phyloP scores from a whole-genome alignment of 106 monocot species.

The Acorus gramineus region DNA sequence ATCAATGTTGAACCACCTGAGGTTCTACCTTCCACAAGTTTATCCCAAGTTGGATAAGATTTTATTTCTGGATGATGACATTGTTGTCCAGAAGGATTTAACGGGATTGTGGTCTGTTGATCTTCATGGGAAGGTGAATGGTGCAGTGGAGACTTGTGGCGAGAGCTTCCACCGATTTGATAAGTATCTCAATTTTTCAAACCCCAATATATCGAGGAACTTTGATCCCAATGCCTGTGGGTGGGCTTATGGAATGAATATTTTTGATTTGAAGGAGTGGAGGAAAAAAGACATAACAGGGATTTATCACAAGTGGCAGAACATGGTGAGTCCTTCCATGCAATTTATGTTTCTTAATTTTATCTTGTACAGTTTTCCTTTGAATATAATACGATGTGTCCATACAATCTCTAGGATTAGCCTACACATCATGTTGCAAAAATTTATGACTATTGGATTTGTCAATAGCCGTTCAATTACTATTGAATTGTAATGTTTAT shows the following conservation, averaged over 20 bases:
- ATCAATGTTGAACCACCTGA: conserved; percentile 43
- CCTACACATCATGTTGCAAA: too few species aligned
- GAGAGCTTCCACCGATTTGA: conserved; percentile 56
- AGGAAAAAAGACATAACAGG: conserved; percentile 50
- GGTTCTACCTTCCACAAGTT: conserved; percentile 47
- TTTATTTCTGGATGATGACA: conserved; percentile 46
- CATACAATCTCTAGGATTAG: too few species aligned
- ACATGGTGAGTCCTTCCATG: conserved; percentile 19
- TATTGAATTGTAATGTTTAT: too few species aligned
- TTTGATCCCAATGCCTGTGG: conserved; percentile 53
- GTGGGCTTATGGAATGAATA: conserved; percentile 54
- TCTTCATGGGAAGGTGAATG: conserved; percentile 45
- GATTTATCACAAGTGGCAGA: conserved; percentile 52
- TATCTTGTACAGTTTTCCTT: too few species aligned
- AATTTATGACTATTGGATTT: too few species aligned
- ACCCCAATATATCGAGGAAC: conserved; percentile 40
- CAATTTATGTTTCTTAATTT: neutral
- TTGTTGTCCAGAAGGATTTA: conserved; percentile 50
- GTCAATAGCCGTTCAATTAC: too few species aligned
- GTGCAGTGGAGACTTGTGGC: conserved; percentile 50
- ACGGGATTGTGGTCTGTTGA: conserved; percentile 44
- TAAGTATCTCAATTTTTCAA: conserved; percentile 49
- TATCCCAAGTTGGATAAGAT: conserved; percentile 45
- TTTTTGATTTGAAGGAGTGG: conserved; percentile 41
- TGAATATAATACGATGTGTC: too few species aligned